Base-by-base conservation (phyloP, 1,284 basidiomycete genomes). In the Irpex sp. region DNA sequence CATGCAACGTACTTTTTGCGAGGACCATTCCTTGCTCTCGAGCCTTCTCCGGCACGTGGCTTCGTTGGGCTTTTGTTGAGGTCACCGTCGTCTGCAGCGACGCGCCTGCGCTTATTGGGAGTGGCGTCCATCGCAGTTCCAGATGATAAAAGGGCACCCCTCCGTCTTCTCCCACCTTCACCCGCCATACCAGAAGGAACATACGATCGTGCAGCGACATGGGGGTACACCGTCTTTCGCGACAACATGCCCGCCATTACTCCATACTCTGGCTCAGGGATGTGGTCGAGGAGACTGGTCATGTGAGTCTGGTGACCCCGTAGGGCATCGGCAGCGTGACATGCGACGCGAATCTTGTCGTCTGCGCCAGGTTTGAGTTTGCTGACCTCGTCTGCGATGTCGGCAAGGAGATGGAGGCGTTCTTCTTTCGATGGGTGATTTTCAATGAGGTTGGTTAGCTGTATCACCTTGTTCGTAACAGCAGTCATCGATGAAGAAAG, bases 331-430 rank as follows among this genome's bases (percentile, higher is more conserved):
- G 95, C 94, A 8, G 96, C 96, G 68, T 92, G 92, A 68, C 92
- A 94, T 8, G 95, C 95, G 63, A 98, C 95, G 70, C 96, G 87
- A 74, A 99, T 98, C 83, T 99, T 99, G 87, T 99, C 97, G 75
- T 99, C 97, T 53, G 93, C 94, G 47, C 97, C 97, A 63, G 96
- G 87, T 76, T 95, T 95, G 79, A 98, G 93, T 57, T 92, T 85
- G 49, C 85, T 81, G 0, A 95, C 94, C 76, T 98, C 96, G 65
- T 98, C 95, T 8, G 95, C 94, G 70, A 98, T 95, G 74, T 97
- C 94, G 64, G 89, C 86, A 65, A 99, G 86, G 35, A 96, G 86
- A 78, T 89, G 87, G 59, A 98, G 88, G 47, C 95, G 87, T 68
- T 94, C 87, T 64, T 91, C 88, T 65, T 93, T 92, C 5, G 86